Percentiles rank a stretch among this genome's conserved stretches.
These are phyloP conservation scores for Neofusicoccum kwambonambiense DNA, from an alignment of 2,329 filamentous ascomycete genomes.

Conservation along the genomic window DNA sequence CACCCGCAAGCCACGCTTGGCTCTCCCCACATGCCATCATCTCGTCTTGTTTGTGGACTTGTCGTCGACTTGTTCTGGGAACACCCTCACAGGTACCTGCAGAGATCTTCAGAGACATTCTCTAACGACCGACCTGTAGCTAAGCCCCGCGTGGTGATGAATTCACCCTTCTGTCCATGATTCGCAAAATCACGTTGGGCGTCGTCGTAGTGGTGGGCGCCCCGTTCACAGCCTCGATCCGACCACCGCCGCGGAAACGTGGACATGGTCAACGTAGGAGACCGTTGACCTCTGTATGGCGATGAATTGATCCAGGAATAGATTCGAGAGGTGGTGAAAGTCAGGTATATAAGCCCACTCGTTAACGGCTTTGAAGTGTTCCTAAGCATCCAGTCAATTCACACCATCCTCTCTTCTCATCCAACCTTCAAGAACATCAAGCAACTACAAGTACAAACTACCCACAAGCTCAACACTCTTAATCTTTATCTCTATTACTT, in stretches of 20 bases:
- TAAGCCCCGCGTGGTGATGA: not conserved
- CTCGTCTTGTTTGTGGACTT: not conserved
- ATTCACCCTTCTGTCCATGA: not conserved
- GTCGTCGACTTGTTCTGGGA: not conserved
- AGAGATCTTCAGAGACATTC: not conserved
- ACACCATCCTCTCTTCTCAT: not conserved
- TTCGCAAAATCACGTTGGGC: not conserved
- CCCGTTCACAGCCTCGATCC: not conserved
- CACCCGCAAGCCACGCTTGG: slow-evolving; percentile 3
- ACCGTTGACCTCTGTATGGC: not conserved
- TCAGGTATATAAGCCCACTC: not conserved
- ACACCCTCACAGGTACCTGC: no score
- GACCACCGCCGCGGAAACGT: not conserved
- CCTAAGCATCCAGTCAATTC: not conserved
- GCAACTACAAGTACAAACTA: not conserved
- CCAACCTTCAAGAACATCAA: not conserved
- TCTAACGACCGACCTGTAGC: not conserved
- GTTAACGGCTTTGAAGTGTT: not conserved
- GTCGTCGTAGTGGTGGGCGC: not conserved
- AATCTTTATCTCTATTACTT: not conserved
- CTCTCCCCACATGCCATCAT: not conserved
- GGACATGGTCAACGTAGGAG: not conserved
- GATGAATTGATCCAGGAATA: not conserved
- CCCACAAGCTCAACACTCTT: not conserved
- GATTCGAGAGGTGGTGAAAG: not conserved